These are phyloP conservation scores for Mortierella antarctica DNA, from an alignment of 192 early-diverging fungal genomes.

Conservation along the genomic window DNA sequence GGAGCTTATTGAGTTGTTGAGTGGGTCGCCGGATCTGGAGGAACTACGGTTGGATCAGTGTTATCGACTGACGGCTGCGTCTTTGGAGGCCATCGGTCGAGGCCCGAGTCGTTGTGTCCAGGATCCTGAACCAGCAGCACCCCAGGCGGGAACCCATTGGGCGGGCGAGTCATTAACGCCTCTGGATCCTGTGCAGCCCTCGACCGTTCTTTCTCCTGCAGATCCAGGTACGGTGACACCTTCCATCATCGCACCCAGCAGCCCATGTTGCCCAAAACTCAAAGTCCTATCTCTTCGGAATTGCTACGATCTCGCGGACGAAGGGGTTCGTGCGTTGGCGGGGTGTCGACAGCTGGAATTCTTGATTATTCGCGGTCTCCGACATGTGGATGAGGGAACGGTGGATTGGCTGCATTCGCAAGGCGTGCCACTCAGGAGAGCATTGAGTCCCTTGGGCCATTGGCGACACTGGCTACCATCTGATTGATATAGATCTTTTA, in stretches of 20 bases:
- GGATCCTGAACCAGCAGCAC: background rate
- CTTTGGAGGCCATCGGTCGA: conserved; percentile 19
- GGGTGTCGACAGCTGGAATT: conserved; percentile 34
- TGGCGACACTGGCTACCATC: conserved; percentile 33
- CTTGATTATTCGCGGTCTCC: conserved; percentile 29
- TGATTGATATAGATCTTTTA: background rate
- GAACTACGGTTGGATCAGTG: conserved; percentile 45
- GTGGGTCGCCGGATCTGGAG: conserved; percentile 12
- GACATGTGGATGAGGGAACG: conserved; percentile 27
- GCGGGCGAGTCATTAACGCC: background rate
- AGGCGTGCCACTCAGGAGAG: conserved; percentile 34
- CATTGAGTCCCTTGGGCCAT: conserved; percentile 29
- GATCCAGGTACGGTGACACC: background rate
- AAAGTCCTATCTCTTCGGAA: conserved; percentile 24
- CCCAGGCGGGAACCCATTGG: background rate
- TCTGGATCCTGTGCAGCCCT: background rate
- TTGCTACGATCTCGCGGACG: conserved; percentile 34
- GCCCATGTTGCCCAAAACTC: conserved; percentile 7
- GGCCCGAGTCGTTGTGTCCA: background rate
- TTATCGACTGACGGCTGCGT: conserved; percentile 24
- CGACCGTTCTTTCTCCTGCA: background rate
- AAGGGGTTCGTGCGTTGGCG: conserved; percentile 18
- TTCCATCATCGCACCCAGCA: background rate
- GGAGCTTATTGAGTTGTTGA: conserved; percentile 29
- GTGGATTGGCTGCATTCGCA: conserved; percentile 41